These are phyloP conservation scores for Candida takata DNA, from an alignment of 805 yeast genomes.

Conservation along the genomic window DNA sequence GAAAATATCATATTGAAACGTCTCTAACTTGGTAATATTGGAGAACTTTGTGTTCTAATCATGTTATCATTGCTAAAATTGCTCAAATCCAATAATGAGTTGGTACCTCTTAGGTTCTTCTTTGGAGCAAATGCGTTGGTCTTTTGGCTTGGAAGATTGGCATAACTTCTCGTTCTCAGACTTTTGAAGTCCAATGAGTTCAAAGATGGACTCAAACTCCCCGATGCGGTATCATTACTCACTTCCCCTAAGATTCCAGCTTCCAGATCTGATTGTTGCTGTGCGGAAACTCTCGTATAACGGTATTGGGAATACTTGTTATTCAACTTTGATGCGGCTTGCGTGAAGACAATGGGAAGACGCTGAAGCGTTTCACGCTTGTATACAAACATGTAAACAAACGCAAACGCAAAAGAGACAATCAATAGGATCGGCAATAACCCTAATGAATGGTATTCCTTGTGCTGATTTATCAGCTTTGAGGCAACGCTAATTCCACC, in stretches of 20 bases:
- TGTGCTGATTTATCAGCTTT: constrained; percentile 2
- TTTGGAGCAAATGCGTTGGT: constrained; percentile 13
- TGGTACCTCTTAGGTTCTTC: constrained; percentile 10
- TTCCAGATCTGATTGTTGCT: constrained; percentile 17
- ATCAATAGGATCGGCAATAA: constrained; percentile 8
- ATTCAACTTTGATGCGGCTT: constrained; percentile 10
- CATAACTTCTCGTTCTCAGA: constrained; percentile 21
- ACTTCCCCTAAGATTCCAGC: constrained; percentile 11
- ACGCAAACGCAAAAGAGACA: constrained; percentile 2
- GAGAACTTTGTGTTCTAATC: constrained; percentile 6
- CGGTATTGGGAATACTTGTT: constrained; percentile 14
- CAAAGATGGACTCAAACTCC: constrained; percentile 19
- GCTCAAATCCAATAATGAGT: constrained; percentile 18
- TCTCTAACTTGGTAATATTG: background rate
- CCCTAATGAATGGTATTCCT: constrained; percentile 3
- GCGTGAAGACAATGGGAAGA: constrained; percentile 11
- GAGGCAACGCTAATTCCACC: constrained; percentile 14
- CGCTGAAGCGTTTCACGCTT: constrained; percentile 10
- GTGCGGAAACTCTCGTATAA: constrained; percentile 16
- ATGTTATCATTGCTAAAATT: constrained; percentile 10
- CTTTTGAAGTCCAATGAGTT: constrained; percentile 9
- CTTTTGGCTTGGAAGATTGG: constrained; percentile 12
- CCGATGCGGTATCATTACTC: constrained; percentile 11
- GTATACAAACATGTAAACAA: constrained; percentile 9
- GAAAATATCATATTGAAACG: no score